These are phyloP conservation scores for Cinnamomum micranthum DNA, from an alignment of 164 flowering plant genomes.

Conservation along the genomic window DNA sequence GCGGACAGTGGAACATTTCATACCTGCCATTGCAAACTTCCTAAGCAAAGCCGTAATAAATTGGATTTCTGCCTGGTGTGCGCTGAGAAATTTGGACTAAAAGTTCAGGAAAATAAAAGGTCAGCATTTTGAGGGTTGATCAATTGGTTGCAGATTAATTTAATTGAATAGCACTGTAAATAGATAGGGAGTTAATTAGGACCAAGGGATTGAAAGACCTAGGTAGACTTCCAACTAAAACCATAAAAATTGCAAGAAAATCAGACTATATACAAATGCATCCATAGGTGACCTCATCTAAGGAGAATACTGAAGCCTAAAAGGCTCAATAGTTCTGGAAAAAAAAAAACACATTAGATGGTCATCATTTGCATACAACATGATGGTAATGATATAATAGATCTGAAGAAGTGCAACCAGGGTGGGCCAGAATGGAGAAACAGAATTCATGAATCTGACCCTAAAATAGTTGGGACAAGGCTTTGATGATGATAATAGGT, in stretches of 20 bases:
- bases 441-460: too few species aligned
- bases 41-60: conserved; percentile 2
- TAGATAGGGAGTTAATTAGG: too few species aligned
- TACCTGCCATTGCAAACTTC: conserved; percentile 11
- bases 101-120: not conserved
- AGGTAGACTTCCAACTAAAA: too few species aligned
- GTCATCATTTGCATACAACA: not conserved
- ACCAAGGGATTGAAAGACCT: too few species aligned
- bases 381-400: too few species aligned
- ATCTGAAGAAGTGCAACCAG: too few species aligned
- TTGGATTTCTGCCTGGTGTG: conserved; percentile 8
- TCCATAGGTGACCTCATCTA: too few species aligned
- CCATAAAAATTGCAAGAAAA: not conserved
- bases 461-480: too few species aligned
- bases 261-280: not conserved
- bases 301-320: too few species aligned
- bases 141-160: not conserved
- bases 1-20: not conserved
- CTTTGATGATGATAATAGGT: too few species aligned
- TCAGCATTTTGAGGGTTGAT: not conserved
- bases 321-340: too few species aligned
- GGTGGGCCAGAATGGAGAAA: not conserved
- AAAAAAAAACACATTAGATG: not conserved
- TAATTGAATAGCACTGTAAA: too few species aligned
- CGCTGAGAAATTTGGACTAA: conserved; percentile 9